A percentile compares a stretch with the other conserved stretches of the same genome.
Evolutionary conservation across 2,329 filamentous ascomycete species (phyloP).

Genomic region (Chaetomiaceae sp.): DNA sequence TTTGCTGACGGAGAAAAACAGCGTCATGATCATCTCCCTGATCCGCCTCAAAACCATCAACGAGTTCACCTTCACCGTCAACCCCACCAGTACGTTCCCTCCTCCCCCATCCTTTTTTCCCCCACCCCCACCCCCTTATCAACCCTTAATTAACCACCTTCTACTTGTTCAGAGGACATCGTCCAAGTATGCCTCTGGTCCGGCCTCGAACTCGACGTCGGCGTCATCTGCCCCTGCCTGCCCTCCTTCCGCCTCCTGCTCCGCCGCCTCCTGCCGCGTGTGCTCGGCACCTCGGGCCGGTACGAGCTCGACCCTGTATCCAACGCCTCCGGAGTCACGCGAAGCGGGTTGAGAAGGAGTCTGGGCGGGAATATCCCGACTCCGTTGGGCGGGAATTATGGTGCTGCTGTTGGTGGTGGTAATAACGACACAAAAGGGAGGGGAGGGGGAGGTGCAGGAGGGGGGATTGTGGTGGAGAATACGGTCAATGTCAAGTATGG

Average conservation of each 20-base stretch:
- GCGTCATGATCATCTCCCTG: constrained; percentile 24
- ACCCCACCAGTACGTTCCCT: constrained; percentile 22
- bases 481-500: constrained; percentile 5
- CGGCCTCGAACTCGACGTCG: constrained; percentile 24
- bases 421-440: background rate
- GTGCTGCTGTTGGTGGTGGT: background rate
- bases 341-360: constrained; percentile 7
- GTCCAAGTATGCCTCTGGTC: constrained; percentile 24
- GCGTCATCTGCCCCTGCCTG: constrained; percentile 26
- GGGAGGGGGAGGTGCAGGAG: background rate
- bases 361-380: background rate
- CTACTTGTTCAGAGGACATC: constrained; percentile 19
- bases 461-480: constrained; percentile 6
- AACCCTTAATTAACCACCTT: background rate
- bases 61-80: constrained; percentile 18
- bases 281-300: constrained; percentile 14
- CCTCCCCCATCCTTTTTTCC: background rate
- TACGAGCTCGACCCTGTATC: constrained; percentile 21
- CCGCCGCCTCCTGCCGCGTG: constrained; percentile 17
- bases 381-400: background rate
- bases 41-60: constrained; percentile 26
- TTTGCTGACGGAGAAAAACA: background rate
- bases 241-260: constrained; percentile 24
- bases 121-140: background rate
- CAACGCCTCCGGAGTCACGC: background rate